A percentile compares a stretch with the other conserved stretches of the same genome.
Evolutionary conservation across 306 rosid species (phyloP).

Genomic region (Medicago lupulina): DNA sequence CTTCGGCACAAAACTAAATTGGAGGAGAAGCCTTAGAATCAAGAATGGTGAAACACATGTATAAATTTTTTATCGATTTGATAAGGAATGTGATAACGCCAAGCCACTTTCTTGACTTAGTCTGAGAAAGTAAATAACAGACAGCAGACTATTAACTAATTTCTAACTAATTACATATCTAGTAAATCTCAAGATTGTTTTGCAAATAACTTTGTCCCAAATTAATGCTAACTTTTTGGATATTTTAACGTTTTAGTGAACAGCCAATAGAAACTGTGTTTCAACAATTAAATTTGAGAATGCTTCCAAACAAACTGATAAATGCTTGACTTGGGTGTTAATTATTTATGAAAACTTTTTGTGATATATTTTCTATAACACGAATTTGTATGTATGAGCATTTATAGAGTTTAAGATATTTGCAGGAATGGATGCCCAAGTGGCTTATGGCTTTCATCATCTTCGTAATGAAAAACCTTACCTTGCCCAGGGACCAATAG

Average conservation of each 20-base stretch:
- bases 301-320: not conserved
- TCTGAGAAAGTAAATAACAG: not conserved
- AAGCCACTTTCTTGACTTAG: not conserved
- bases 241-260: not conserved
- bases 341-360: not conserved
- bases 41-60: not conserved
- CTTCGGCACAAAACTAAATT: too few species aligned
- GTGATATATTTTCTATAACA: not conserved
- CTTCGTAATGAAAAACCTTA: conserved; percentile 89
- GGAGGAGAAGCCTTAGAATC: not conserved
- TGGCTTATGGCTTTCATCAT: conserved; percentile 96
- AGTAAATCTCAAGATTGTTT: not conserved
- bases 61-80: not conserved
- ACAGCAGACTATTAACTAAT: not conserved
- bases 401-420: conserved; percentile 17
- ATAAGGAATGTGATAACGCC: not conserved
- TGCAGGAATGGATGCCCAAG: conserved; percentile 98
- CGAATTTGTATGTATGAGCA: not conserved
- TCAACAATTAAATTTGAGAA: not conserved
- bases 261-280: not conserved
- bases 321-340: not conserved
- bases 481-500: conserved; percentile 94
- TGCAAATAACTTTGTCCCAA: not conserved
- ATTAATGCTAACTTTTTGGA: not conserved
- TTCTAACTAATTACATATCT: not conserved